These are phyloP conservation scores for Papiliotrema terrestris DNA, from an alignment of 1,284 basidiomycete genomes.

Conservation along the genomic window DNA sequence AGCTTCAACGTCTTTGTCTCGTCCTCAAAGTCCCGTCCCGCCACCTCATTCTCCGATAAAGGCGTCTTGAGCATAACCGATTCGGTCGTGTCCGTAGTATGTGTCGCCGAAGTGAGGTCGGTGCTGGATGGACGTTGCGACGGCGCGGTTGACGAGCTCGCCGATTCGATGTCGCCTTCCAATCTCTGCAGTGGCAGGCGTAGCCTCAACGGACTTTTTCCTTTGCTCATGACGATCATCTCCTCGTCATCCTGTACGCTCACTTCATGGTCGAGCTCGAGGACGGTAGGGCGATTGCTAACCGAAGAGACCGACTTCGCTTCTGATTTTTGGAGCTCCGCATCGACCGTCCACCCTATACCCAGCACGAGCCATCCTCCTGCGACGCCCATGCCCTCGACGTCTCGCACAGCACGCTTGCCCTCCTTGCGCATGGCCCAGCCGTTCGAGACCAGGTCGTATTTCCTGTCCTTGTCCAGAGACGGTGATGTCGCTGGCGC, in stretches of 20 bases:
- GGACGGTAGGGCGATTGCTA: background rate
- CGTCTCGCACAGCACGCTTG: slow-evolving; percentile 39
- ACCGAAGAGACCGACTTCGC: background rate
- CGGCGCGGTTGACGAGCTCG: background rate
- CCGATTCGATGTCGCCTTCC: background rate
- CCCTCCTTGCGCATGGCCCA: slow-evolving; percentile 42
- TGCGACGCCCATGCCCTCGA: slow-evolving; percentile 41
- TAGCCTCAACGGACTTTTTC: background rate
- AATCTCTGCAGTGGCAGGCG: background rate
- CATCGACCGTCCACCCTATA: slow-evolving; percentile 36
- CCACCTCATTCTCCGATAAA: background rate
- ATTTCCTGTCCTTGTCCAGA: background rate
- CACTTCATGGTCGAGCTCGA: background rate
- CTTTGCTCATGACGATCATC: slow-evolving; percentile 14
- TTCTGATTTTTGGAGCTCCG: slow-evolving; percentile 7
- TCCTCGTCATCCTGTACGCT: slow-evolving; percentile 11
- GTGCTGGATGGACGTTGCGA: background rate
- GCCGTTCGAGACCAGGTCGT: slow-evolving; percentile 22
- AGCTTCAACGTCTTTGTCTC: slow-evolving; percentile 20
- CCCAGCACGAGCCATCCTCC: slow-evolving; percentile 43
- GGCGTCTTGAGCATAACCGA: slow-evolving; percentile 22
- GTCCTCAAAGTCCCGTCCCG: background rate
- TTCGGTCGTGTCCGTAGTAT: slow-evolving; percentile 5
- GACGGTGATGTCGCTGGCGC: background rate
- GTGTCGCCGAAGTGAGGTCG: background rate